These are phyloP conservation scores for Leccinum subtestaceum DNA, from an alignment of 768 basidiomycete genomes.

Conservation along the genomic window DNA sequence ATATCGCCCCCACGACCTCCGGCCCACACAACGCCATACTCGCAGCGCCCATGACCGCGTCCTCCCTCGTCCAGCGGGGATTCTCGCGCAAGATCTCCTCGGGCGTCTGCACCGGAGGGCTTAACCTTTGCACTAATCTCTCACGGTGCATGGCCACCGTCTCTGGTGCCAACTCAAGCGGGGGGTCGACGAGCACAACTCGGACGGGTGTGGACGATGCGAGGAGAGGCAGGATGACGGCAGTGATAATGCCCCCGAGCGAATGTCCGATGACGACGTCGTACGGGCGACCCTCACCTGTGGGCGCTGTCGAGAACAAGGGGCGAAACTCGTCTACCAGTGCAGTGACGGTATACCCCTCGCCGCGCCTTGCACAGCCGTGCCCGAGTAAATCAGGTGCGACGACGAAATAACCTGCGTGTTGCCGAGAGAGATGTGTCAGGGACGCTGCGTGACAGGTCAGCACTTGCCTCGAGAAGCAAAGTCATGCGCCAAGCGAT, in stretches of 20 bases:
- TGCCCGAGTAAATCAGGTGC: slow-evolving; percentile 29
- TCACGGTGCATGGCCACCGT: not conserved
- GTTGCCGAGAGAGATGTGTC: not conserved
- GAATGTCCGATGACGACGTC: not conserved
- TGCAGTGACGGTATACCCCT: slow-evolving; percentile 17
- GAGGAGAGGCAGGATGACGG: not conserved
- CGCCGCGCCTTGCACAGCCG: slow-evolving; percentile 3
- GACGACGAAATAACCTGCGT: slow-evolving; percentile 22
- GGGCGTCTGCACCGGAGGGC: not conserved
- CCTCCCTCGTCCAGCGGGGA: not conserved
- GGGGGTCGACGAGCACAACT: not conserved
- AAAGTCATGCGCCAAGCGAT: slow-evolving; percentile 12
- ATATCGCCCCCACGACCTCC: not conserved
- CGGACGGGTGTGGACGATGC: not conserved
- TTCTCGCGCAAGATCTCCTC: not conserved
- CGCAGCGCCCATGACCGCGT: not conserved
- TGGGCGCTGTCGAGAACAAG: not conserved
- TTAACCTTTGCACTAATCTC: not conserved
- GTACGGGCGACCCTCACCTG: not conserved
- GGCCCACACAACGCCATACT: not conserved
- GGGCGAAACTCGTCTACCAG: slow-evolving; percentile 14
- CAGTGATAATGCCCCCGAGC: not conserved
- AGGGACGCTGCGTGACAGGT: not conserved
- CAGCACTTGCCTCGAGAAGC: slow-evolving; percentile 18
- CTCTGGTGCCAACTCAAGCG: not conserved